Conservation (phyloP, 2,329 filamentous ascomycete genomes). For the Penicillium aurantiogriseum region DNA sequence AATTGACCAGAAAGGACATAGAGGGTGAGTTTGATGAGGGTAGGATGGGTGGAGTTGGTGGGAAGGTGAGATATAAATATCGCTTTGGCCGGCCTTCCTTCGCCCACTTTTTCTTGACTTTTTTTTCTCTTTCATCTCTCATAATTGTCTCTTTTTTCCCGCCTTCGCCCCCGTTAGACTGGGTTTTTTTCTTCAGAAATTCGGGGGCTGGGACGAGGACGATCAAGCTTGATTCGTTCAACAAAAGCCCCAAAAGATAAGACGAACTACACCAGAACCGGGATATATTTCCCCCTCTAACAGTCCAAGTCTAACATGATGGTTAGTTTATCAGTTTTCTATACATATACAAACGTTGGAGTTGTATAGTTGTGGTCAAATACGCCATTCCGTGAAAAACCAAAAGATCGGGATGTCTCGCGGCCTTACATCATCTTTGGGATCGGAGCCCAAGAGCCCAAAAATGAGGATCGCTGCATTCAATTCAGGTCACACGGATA, state of each 20-base stretch:
- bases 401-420: conserved; percentile 7
- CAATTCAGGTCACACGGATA: conserved; percentile 21
- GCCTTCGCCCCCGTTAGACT: background rate
- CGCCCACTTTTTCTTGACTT: conserved; percentile 2
- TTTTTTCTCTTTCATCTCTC: background rate
- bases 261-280: conserved; percentile 19
- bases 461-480: conserved; percentile 20
- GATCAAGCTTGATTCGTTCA: conserved; percentile 17
- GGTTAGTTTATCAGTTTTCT: conserved; percentile 4
- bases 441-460: conserved; percentile 16
- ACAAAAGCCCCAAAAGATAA: conserved; percentile 2
- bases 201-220: conserved; percentile 23
- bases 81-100: background rate
- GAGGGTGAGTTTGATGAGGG: conserved; percentile 4
- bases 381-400: conserved; percentile 1
- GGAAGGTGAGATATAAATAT: conserved; percentile 21
- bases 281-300: conserved; percentile 1
- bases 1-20: conserved; percentile 11
- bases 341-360: background rate
- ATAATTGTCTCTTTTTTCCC: background rate
- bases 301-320: background rate
- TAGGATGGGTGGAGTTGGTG: conserved; percentile 14
- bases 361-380: background rate
- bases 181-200: conserved; percentile 13
- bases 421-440: conserved; percentile 20